Conservation (phyloP, 2,329 filamentous ascomycete genomes). For the Epichloe gansuensis region DNA sequence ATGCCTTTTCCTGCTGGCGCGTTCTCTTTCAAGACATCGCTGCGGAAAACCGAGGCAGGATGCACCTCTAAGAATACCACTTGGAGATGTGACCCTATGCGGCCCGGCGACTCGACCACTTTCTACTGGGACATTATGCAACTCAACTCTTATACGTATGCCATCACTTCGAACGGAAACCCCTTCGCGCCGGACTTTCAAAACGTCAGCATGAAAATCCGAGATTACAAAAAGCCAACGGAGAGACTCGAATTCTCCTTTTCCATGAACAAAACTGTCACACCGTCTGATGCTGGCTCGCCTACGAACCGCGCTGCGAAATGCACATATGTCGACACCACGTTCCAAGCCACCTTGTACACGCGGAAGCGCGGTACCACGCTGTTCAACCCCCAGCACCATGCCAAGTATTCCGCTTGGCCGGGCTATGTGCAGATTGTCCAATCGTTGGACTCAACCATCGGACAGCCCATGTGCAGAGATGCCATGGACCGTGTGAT, state of each 20-base stretch:
- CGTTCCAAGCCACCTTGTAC: constrained; percentile 46
- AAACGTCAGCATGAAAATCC: constrained; percentile 35
- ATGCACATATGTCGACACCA: constrained; percentile 47
- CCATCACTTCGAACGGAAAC: constrained; percentile 41
- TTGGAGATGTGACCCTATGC: constrained; percentile 51
- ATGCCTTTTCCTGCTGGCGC: constrained; percentile 45
- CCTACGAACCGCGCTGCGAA: constrained; percentile 31
- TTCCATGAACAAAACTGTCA: constrained; percentile 37
- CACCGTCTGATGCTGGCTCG: constrained; percentile 32
- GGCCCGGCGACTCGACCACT: constrained; percentile 29
- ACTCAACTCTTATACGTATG: constrained; percentile 28
- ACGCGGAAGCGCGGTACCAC: constrained; percentile 28
- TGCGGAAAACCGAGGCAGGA: constrained; percentile 37
- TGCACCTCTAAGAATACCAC: constrained; percentile 47
- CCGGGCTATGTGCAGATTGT: constrained; percentile 45
- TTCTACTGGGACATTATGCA: constrained; percentile 51
- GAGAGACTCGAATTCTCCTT: constrained; percentile 50
- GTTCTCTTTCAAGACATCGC: constrained; percentile 48
- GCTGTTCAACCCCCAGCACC: constrained; percentile 9
- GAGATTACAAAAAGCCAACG: constrained; percentile 32
- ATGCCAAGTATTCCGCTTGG: constrained; percentile 28
- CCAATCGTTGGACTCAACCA: constrained; percentile 30
- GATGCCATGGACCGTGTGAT: constrained; percentile 25
- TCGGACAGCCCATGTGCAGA: constrained; percentile 41
- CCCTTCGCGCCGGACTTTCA: constrained; percentile 44